These are phyloP conservation scores for Hemileccinum impolitum DNA, from an alignment of 768 basidiomycete species.

Conservation along the genomic window DNA sequence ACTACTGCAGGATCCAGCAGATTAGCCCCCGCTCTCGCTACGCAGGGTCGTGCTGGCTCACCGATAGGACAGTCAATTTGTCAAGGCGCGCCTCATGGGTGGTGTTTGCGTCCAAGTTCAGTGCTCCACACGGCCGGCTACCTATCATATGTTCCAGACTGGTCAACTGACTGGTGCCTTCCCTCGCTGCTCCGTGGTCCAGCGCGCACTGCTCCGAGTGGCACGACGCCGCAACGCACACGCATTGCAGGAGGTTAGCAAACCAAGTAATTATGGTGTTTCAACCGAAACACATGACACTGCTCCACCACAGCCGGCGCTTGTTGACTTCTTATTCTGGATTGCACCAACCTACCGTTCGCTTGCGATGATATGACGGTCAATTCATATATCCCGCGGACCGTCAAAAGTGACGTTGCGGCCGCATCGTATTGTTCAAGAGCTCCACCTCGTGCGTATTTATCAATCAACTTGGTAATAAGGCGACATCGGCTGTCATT, in stretches of 20 bases:
- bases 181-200: background rate
- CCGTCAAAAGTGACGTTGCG: too few relatives aligned
- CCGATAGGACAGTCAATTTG: background rate
- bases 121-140: conserved; percentile 12
- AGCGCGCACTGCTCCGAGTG: background rate
- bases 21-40: background rate
- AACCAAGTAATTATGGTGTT: background rate
- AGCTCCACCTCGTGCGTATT: too few relatives aligned
- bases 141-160: background rate
- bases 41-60: background rate
- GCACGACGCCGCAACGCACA: background rate
- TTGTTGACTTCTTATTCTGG: conserved; percentile 1
- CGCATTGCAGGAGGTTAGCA: background rate
- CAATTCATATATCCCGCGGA: too few relatives aligned
- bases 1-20: background rate
- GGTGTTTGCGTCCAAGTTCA: background rate
- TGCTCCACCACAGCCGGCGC: conserved; percentile 21
- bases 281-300: conserved; percentile 16
- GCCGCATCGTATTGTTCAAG: too few relatives aligned
- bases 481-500: background rate
- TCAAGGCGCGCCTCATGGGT: conserved; percentile 3
- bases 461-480: background rate
- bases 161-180: background rate
- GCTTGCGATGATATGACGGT: too few relatives aligned
- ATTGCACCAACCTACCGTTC: too few relatives aligned